Base-by-base conservation (phyloP, 768 basidiomycete species). In the Mycena amicta region DNA sequence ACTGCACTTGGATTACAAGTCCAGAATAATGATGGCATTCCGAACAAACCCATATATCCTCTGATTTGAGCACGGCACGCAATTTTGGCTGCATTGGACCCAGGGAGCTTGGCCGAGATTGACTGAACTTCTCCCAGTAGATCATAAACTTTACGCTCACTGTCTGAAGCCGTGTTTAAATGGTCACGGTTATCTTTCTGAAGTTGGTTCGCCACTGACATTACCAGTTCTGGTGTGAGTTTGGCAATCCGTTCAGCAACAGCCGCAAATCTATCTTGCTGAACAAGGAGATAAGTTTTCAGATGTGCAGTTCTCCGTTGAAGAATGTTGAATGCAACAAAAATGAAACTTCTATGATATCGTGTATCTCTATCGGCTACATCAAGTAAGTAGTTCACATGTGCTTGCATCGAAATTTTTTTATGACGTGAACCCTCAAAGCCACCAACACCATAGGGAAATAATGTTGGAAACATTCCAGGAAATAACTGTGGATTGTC, bases 391-490 rank as follows among this genome's bases (percentile, higher is more conserved):
- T 67, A 68, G 5, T 68, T 46, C 1, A 68, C 71, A 45, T 72
- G 71, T 1, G n/a, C n/a, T 18, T 62, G 51, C 40, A 72, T 63
- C 1, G 59, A 54, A 8, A 72, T 15, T 1, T n/a, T 15, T 1
- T 29, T 45, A 6, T n/a, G 3, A 2, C 68, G 52, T 3, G 25
- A 13, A 0, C 28, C 15, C 4, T 75, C 67, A 64, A 74, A 71
- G 1, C 73, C 71, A 3, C 72, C 70, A 22, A 70, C 55, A 6
- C 72, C 71, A 59, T 53, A 69, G 0, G 72, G 74, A 57, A 66
- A 75, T 0, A 75, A 45, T 2, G 66, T 71, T 1, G 74, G 74
- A 59, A 52, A 75, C 63, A 69, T 67, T 1, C 68, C 69, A 23
- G 70, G 71, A 33, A 74, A 50, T 0, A 74, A 56, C n/a, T 56